phyloP scores from a whole-genome alignment of 257 asterid genomes.

The Jaltomata sinuosa region DNA sequence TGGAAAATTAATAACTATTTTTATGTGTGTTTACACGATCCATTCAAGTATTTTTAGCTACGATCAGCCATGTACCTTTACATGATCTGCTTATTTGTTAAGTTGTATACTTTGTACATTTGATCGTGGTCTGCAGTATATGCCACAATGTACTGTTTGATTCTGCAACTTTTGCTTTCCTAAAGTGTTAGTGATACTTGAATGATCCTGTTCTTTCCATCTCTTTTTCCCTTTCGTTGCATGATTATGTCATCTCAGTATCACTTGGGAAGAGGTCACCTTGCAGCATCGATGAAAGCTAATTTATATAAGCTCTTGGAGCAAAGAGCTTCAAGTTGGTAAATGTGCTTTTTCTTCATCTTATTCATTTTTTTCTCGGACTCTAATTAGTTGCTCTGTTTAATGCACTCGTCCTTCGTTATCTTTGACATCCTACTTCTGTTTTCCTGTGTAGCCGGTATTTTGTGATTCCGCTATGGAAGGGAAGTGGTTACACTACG shows the following conservation, averaged over 20 bases:
- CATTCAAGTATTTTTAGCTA: background rate
- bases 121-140: background rate
- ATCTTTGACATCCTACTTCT: constrained; percentile 2
- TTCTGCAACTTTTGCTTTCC: background rate
- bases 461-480: constrained; percentile 91
- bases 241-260: constrained; percentile 37
- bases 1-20: background rate
- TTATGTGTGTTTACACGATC: background rate
- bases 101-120: background rate
- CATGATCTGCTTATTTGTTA: background rate
- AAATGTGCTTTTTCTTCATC: constrained; percentile 3
- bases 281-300: constrained; percentile 72
- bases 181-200: background rate
- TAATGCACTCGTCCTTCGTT: background rate
- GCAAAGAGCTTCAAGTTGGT: constrained; percentile 80
- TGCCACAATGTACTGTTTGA: background rate
- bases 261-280: constrained; percentile 97
- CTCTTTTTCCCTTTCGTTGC: background rate
- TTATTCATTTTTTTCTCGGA: background rate
- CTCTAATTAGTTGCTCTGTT: background rate
- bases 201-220: background rate
- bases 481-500: constrained; percentile 82
- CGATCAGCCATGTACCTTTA: background rate
- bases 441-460: constrained; percentile 48
- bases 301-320: constrained; percentile 53